phyloP scores from a whole-genome alignment of 306 rosid genomes.

The apple (Malus domestica) region ASM211411v1 NC_041801.1:4339001-4339500 shows the following conservation, averaged over 20 bases:
- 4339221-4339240: constrained; percentile 16
- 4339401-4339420: too few species aligned
- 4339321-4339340: not conserved
- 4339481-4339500: too few species aligned
- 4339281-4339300: not conserved
- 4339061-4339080: not conserved
- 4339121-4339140: not conserved
- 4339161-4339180: not conserved
- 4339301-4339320: not conserved
- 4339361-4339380: too few species aligned
- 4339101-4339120: not conserved
- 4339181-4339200: not conserved
- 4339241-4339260: not conserved
- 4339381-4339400: too few species aligned
- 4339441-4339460: too few species aligned
- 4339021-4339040: too few species aligned
- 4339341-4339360: too few species aligned
- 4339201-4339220: not conserved
- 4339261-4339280: not conserved
- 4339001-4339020: too few species aligned
- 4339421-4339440: too few species aligned
- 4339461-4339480: too few species aligned
- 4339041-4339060: too few species aligned
- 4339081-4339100: not conserved
- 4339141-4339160: not conserved